Evolutionary conservation across 257 asterid genomes (phyloP), one percentile per base, ranked within the genome.

Genomic region (Eustoma russellianum): DNA sequence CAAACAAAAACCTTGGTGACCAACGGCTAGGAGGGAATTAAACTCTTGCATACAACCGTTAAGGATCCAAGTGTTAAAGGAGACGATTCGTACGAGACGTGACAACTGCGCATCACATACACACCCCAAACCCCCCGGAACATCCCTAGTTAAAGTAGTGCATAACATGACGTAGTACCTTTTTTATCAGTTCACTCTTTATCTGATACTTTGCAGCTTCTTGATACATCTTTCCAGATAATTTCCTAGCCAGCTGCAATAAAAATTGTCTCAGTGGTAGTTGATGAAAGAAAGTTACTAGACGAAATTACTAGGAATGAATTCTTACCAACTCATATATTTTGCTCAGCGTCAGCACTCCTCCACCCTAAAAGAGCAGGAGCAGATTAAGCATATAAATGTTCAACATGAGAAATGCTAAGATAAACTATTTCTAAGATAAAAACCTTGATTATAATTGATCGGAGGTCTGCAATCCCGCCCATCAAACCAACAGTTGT

Each of bases 171-270:
- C 18, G 17, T 18, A 40, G 75, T 66, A 92, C 99, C 95, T 92
- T 81, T 66, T 46, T 73, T 16, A 85, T 74, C 28, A 83, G 33
- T 67, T 81, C 88, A 55, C 76, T 88, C 72, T 74, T 85, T 53
- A 83, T 64, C 77, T 78, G 93, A 72, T 77, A 83, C 49, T 81
- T 79, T 65, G 95, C 91, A 62, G 89, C 88, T 63, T 92, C 97
- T 59, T 79, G 65, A 24, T 85, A n/a, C 75, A 88, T 56, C 68
- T 82, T 85, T 49, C 88, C 94, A 5, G 95, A 77, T 62, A 88
- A 73, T 65, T 67, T 79, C 62, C 84, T 83, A 70, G 87, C 94
- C 47, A 92, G 58, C 99, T 92, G 71, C 24, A 63, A 63, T 57
- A 52, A 49, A 43, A 61, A 45, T 35, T 66, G 48, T 49, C 63